Evolutionary conservation across 1,284 basidiomycete species (phyloP).

Genomic region (Leccinum fallax): DNA sequence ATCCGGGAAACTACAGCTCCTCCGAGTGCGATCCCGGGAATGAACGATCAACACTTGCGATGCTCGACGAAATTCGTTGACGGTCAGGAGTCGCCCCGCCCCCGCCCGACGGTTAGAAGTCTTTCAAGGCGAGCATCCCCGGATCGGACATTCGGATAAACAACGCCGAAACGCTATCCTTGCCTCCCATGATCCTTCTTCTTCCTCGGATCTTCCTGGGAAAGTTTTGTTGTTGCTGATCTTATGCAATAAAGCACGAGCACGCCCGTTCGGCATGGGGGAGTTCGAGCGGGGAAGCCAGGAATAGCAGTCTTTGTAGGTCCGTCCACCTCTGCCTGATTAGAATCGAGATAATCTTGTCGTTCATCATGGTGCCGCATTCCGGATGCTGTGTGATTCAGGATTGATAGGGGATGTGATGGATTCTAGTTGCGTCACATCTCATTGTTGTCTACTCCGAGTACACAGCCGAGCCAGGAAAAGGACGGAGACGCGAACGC

Average conservation of each 20-base stretch:
- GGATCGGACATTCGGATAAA: neutral
- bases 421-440: conserved; percentile 62
- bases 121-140: conserved; percentile 44
- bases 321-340: conserved; percentile 68
- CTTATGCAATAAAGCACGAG: conserved; percentile 2
- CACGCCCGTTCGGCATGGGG: conserved; percentile 69
- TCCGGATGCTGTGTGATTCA: conserved; percentile 70
- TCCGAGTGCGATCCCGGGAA: conserved; percentile 62
- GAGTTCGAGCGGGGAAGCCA: conserved; percentile 65
- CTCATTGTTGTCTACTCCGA: conserved; percentile 2
- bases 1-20: conserved; percentile 67
- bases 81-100: conserved; percentile 44
- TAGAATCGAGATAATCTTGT: conserved; percentile 77
- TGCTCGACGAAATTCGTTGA: conserved; percentile 57
- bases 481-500: conserved; percentile 56
- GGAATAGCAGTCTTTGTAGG: conserved; percentile 76
- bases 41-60: conserved; percentile 73
- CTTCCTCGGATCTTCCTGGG: conserved; percentile 5
- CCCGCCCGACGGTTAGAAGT: conserved; percentile 77
- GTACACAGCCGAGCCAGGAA: conserved; percentile 5
- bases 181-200: neutral
- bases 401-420: conserved; percentile 73
- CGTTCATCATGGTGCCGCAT: conserved; percentile 56
- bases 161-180: neutral
- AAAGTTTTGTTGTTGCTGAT: neutral